Evolutionary conservation across 495 filamentous ascomycete genomes (phyloP).

Genomic region (Podospora comata): DNA sequence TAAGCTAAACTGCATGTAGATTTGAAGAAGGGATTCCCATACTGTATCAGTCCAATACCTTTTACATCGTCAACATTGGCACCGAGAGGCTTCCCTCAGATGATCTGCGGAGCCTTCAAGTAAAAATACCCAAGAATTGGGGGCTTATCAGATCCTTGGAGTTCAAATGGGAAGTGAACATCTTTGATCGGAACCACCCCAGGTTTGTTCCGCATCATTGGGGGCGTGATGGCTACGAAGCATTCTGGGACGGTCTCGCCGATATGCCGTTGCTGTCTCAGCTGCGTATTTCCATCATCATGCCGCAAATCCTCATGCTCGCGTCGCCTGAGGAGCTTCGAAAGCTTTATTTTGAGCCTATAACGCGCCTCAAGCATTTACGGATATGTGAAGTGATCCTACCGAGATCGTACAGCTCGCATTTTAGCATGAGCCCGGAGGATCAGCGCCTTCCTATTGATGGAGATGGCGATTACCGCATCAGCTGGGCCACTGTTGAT

Average conservation of each 20-base stretch:
- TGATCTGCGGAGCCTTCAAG: constrained; percentile 20
- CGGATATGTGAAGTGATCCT: constrained; percentile 14
- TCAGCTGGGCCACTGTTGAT: constrained; percentile 10
- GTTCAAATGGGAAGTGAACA: constrained; percentile 19
- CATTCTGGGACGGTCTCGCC: constrained; percentile 20
- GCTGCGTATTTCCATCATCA: constrained; percentile 13
- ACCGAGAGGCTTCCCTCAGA: constrained; percentile 12
- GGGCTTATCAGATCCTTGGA: constrained; percentile 15
- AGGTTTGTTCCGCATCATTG: constrained; percentile 15
- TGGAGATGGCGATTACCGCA: constrained; percentile 8
- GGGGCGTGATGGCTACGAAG: constrained; percentile 19
- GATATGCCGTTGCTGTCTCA: constrained; percentile 17
- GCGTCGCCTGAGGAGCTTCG: not conserved
- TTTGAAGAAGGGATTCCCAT: constrained; percentile 15
- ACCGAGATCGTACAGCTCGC: constrained; percentile 6
- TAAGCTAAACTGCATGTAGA: constrained; percentile 1
- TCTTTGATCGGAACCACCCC: constrained; percentile 16
- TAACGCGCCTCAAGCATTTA: constrained; percentile 12
- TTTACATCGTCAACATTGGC: constrained; percentile 17
- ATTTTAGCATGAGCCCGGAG: not conserved
- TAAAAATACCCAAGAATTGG: constrained; percentile 20
- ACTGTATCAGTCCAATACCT: constrained; percentile 20
- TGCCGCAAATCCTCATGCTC: not conserved
- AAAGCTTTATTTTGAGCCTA: constrained; percentile 16
- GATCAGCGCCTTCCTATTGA: not conserved